Base-by-base conservation (phyloP, 225 moss, liverwort and hornwort species). In the Pseudoscleropodium purum region DNA sequence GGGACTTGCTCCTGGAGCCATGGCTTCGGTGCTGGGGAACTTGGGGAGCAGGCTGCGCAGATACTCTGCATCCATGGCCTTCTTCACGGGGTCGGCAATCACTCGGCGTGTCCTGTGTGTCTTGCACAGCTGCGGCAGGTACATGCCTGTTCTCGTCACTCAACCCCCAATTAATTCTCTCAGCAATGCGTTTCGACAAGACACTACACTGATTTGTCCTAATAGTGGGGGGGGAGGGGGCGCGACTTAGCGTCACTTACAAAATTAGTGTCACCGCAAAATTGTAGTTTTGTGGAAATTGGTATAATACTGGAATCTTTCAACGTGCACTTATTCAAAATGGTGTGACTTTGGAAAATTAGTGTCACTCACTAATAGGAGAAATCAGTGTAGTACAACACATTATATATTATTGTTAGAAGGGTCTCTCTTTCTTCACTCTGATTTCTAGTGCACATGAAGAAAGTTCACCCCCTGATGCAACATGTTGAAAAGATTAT, bases 61-160 rank as follows among this genome's bases (percentile, higher is more conserved):
- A 75, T 92, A 84, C 87, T 93, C 90, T 56, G 88, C 92, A 64
- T 94, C 93, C 45, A 87, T 91, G 79, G 93, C 93, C 86, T 92
- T 92, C 89, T 95, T 91, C 73, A 95, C 89, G 33, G 96, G 94
- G 56, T 96, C 96, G 31, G 89, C 94, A 19, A 96, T 98, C 74
- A 95, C 93, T 15, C 95, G 96, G 68, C 93, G 95, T 62, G 91
- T 91, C 72, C 92, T 93, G 54, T 92, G 92, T 9, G 92, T 88
- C 68, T 90, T 94, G 91, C 98, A 98, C 30, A 97, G 82, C 67
- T 94, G 94, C 14, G 98, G 97, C 86, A 98, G 91, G 80, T 97
- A 97, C 86, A 96, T 91, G 81, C 98, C 98, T 98, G 96, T 94
- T 93, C 87, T 75, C 26, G 57, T 34, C 61, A 63, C 57, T 51